These are phyloP conservation scores for Talaromyces ruber DNA, from an alignment of 495 filamentous ascomycete species.

Conservation along the genomic window DNA sequence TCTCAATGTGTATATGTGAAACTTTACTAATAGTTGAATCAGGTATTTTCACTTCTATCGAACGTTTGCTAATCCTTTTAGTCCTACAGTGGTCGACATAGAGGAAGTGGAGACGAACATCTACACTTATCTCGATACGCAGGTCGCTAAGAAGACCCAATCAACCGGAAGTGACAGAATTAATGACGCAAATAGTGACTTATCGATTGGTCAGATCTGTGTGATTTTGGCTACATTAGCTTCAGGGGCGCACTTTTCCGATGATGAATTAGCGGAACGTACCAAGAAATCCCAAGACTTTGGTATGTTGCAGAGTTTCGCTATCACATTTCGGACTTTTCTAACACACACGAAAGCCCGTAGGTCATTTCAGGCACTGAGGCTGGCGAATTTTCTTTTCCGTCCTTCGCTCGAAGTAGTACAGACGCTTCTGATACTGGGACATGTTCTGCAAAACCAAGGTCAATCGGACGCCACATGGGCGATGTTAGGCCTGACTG, in stretches of 20 bases:
- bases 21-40: not conserved
- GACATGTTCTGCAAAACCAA: constrained; percentile 38
- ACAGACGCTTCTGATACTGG: constrained; percentile 35
- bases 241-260: constrained; percentile 43
- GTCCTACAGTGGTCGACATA: constrained; percentile 40
- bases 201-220: constrained; percentile 30
- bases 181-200: constrained; percentile 16
- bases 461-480: constrained; percentile 42
- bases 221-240: constrained; percentile 41
- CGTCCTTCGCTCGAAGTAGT: constrained; percentile 34
- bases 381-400: constrained; percentile 38
- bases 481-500: constrained; percentile 34
- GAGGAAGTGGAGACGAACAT: constrained; percentile 39
- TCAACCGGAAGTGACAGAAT: constrained; percentile 14
- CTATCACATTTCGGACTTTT: too few relatives aligned
- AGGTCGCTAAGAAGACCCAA: constrained; percentile 20
- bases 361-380: constrained; percentile 27
- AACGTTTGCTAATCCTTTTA: constrained; percentile 40
- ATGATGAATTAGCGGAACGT: constrained; percentile 22
- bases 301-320: constrained; percentile 11
- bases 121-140: constrained; percentile 31
- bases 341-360: constrained; percentile 13
- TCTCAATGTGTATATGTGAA: not conserved
- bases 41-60: constrained; percentile 43
- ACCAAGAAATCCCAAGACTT: constrained; percentile 23